phyloP scores from a whole-genome alignment of 179 eudicot species.

The Vitellaria paradoxa region DNA sequence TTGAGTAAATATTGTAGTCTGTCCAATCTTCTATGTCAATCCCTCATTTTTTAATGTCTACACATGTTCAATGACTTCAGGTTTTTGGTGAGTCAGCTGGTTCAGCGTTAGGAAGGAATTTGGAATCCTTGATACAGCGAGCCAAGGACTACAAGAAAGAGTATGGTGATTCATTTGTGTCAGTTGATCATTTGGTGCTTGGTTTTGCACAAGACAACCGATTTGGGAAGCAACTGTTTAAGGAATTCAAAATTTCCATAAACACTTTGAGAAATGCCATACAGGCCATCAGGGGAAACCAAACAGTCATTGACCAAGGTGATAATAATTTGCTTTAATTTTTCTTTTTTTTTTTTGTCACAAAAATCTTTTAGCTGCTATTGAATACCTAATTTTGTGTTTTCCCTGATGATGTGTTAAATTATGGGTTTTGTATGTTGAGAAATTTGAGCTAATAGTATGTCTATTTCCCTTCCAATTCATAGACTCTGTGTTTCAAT shows the following conservation, averaged over 20 bases:
- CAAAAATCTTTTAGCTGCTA: neutral
- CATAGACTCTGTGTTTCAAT: neutral
- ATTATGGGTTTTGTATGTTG: neutral
- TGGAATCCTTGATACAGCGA: slow-evolving; percentile 72
- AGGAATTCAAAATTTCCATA: slow-evolving; percentile 67
- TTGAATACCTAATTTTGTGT: neutral
- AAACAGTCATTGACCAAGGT: slow-evolving; percentile 94
- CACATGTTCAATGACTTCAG: slow-evolving; percentile 24
- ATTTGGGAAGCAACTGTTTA: slow-evolving; percentile 84
- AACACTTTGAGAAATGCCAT: slow-evolving; percentile 56
- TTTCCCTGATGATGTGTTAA: neutral
- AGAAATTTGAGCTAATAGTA: neutral
- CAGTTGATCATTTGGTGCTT: slow-evolving; percentile 95
- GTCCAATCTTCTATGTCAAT: too few relatives aligned
- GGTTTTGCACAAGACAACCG: slow-evolving; percentile 77
- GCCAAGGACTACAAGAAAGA: slow-evolving; percentile 88
- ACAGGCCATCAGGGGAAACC: slow-evolving; percentile 76
- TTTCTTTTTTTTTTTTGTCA: too few relatives aligned
- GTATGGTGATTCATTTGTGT: slow-evolving; percentile 85
- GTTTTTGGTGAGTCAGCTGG: slow-evolving; percentile 90
- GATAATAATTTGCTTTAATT: neutral
- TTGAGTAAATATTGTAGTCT: too few relatives aligned
- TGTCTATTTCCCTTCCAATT: neutral
- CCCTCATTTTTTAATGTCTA: too few relatives aligned
- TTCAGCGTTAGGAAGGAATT: slow-evolving; percentile 85